phyloP scores from a whole-genome alignment of 23 red algal genomes.

The Gracilaria gracilis region DNA sequence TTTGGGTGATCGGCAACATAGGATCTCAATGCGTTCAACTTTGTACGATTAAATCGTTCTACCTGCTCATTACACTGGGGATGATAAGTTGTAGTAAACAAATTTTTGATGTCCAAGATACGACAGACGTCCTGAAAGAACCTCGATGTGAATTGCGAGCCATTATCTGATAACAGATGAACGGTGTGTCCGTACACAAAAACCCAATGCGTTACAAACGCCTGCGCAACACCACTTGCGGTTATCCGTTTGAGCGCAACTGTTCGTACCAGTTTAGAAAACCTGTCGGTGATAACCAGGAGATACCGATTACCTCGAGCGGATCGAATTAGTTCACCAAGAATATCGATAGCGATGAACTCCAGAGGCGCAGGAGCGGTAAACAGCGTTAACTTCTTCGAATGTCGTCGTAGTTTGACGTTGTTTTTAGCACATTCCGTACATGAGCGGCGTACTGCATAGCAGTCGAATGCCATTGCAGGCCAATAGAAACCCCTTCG shows the following conservation, averaged over 20 bases:
- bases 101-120: neutral
- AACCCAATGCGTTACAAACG: neutral
- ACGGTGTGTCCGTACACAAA: neutral
- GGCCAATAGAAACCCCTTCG: too few relatives aligned
- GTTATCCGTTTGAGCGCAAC: neutral
- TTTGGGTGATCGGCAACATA: constrained; percentile 4
- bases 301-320: neutral
- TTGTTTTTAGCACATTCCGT: too few relatives aligned
- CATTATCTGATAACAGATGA: neutral
- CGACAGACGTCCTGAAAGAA: constrained; percentile 15
- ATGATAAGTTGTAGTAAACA: neutral
- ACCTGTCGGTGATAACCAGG: neutral
- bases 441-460: too few relatives aligned
- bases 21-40: neutral
- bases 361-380: neutral
- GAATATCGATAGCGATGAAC: constrained; percentile 1
- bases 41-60: constrained; percentile 2
- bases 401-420: too few relatives aligned
- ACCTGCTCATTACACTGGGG: neutral
- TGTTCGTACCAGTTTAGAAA: neutral
- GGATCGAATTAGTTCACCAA: neutral
- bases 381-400: constrained; percentile 31
- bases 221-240: neutral
- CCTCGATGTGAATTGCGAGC: neutral
- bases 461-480: too few relatives aligned